Conservation (phyloP, 805 yeast genomes). For the Saccharomycopsis sp. region DNA sequence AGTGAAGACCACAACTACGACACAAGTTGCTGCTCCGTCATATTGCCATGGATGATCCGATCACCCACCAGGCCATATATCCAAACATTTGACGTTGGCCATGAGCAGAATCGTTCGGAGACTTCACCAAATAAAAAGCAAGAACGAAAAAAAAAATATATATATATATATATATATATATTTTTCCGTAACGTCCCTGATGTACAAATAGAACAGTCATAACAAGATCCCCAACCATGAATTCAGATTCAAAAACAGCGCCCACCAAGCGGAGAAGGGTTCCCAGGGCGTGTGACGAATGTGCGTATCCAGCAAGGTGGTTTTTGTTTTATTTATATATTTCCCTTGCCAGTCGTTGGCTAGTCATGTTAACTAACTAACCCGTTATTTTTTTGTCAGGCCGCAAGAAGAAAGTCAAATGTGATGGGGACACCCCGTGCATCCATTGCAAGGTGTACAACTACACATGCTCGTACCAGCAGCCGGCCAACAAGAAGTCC, state of each 20-base stretch:
- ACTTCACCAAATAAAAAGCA: too few relatives aligned
- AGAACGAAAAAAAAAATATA: too few relatives aligned
- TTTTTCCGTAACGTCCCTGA: too few relatives aligned
- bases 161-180: too few relatives aligned
- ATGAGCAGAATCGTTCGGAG: too few relatives aligned
- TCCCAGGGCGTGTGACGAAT: constrained; percentile 66
- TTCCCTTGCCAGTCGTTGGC: neutral
- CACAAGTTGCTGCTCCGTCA: too few relatives aligned
- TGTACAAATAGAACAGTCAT: too few relatives aligned
- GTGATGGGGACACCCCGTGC: constrained; percentile 76
- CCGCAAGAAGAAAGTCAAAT: constrained; percentile 65
- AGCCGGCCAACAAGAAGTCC: constrained; percentile 54
- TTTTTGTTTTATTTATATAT: neutral
- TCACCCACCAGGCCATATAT: too few relatives aligned
- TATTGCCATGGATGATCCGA: too few relatives aligned
- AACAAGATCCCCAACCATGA: neutral
- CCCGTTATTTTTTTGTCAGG: constrained; percentile 9
- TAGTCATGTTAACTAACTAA: too few relatives aligned
- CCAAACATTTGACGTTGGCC: too few relatives aligned
- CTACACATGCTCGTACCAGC: constrained; percentile 76
- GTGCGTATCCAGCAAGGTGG: constrained; percentile 26
- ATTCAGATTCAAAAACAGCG: neutral
- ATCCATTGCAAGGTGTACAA: constrained; percentile 80
- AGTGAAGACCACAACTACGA: too few relatives aligned
- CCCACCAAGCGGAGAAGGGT: constrained; percentile 45